Base-by-base conservation (phyloP, 2,329 filamentous ascomycete genomes). In the Diaporthe caulivora region DNA sequence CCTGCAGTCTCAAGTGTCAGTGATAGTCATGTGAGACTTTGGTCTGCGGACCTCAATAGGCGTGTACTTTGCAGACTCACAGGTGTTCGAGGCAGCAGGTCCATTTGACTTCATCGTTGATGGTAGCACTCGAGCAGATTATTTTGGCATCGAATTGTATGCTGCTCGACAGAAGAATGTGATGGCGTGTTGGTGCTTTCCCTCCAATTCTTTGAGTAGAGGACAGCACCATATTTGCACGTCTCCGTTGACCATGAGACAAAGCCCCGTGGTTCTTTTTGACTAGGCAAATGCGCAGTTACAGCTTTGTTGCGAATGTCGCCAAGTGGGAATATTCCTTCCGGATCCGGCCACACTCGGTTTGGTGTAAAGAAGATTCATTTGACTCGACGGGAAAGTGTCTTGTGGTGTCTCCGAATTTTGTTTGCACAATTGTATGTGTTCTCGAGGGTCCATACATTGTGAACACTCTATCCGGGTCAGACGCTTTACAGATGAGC, bases 31-130 rank as follows among this genome's bases (percentile, higher is more conserved):
- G 10, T 34, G 34, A 3, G 18, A 6, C 11, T 24, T 34, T 24
- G 0, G 21, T 9, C 34, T 3, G 26, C 9, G 9, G 15, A 11
- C 21, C 26, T 10, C 29, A 15, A n/a, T 9, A 18, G 0, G 1
- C 0, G 40, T 24, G 26, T 31, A 17, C 0, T 31, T n/a, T 0
- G 15, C 2, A 18, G 44, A 65, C 60, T 51, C 6, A 49, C 60
- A 10, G 29, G 26, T 37, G 60, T 51, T 4, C 34, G 24, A 6
- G 60, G 60, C 60, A 65, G 34, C 60, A 24, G 34, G 1, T 26
- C 13, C 1, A 11, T 47, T 34, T 24, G 29, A 1, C 40, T 17
- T 9, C 17, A n/a, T 49, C 11, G 10, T 24, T 64, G 10, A n/a
- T n/a, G 3, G 29, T 24, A 15, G 10, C 54, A 24, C 54, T 37